Conservation (phyloP, 2,329 filamentous ascomycete species). For the Xylaria polymorpha region DNA sequence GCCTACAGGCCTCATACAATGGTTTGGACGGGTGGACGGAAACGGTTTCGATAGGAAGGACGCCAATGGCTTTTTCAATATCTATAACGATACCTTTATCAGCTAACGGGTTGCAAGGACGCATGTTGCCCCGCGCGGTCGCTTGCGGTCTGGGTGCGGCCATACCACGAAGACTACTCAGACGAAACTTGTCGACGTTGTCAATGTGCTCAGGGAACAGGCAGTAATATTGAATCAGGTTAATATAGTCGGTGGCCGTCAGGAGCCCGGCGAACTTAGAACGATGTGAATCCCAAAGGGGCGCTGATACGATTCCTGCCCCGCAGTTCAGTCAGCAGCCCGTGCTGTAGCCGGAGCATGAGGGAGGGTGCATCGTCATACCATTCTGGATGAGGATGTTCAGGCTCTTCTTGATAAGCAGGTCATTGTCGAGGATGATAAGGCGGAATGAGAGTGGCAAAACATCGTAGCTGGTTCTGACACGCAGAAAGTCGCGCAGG, state of each 20-base stretch:
- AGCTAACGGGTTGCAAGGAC: slow-evolving; percentile 19
- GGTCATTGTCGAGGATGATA: slow-evolving; percentile 92
- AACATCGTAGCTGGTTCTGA: slow-evolving; percentile 97
- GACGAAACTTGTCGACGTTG: slow-evolving; percentile 91
- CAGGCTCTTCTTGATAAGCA: slow-evolving; percentile 96
- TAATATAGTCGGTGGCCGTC: slow-evolving; percentile 97
- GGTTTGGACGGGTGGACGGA: slow-evolving; percentile 93
- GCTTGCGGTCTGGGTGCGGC: slow-evolving; percentile 31
- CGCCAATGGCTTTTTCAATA: slow-evolving; percentile 93
- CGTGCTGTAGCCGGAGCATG: neutral
- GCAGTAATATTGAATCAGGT: slow-evolving; percentile 99
- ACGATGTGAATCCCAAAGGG: slow-evolving; percentile 93
- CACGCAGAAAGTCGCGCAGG: slow-evolving; percentile 94
- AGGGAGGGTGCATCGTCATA: slow-evolving; percentile 53
- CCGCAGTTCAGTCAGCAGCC: slow-evolving; percentile 22
- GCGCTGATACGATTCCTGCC: slow-evolving; percentile 94
- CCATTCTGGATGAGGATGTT: slow-evolving; percentile 97
- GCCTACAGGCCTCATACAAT: slow-evolving; percentile 93
- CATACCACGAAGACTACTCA: slow-evolving; percentile 90
- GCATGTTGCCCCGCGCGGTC: slow-evolving; percentile 31
- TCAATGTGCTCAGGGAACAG: slow-evolving; percentile 92
- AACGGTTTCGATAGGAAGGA: slow-evolving; percentile 90
- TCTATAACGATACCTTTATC: slow-evolving; percentile 63
- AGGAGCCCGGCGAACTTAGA: slow-evolving; percentile 94
- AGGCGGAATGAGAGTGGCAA: slow-evolving; percentile 95